phyloP scores from a whole-genome alignment of 306 rosid species.

The peach (Prunus persica) region DNA sequence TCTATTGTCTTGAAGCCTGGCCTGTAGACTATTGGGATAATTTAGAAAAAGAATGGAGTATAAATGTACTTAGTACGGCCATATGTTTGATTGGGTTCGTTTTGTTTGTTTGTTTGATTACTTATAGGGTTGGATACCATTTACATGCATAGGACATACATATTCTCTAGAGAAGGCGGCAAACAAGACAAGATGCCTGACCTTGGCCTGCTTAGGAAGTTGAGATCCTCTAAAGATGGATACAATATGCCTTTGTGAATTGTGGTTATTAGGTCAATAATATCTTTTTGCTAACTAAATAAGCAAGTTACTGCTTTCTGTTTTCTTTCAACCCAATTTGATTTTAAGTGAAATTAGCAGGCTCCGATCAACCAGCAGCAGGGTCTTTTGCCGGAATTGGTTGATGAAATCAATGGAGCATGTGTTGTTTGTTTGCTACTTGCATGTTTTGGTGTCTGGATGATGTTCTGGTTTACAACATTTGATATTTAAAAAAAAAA shows the following conservation, averaged over 20 bases:
- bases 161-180: background rate
- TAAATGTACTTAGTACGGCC: background rate
- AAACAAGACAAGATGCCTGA: constrained; percentile 14
- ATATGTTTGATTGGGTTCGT: background rate
- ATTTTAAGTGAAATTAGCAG: background rate
- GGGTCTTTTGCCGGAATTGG: background rate
- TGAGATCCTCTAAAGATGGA: background rate
- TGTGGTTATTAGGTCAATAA: background rate
- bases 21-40: background rate
- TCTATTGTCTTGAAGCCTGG: background rate
- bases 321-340: background rate
- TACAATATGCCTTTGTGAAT: background rate
- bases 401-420: background rate
- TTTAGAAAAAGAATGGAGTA: background rate
- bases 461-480: background rate
- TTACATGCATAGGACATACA: background rate
- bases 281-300: background rate
- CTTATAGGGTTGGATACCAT: background rate
- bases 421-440: background rate
- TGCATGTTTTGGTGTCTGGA: background rate
- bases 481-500: background rate
- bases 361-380: background rate
- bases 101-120: background rate
- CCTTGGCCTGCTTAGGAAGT: constrained; percentile 2
- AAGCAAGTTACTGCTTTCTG: background rate